A percentile compares a stretch with the other conserved stretches of the same genome.
Conservation (phyloP, 1,284 basidiomycete genomes). For the Earliella scabrosa region DNA sequence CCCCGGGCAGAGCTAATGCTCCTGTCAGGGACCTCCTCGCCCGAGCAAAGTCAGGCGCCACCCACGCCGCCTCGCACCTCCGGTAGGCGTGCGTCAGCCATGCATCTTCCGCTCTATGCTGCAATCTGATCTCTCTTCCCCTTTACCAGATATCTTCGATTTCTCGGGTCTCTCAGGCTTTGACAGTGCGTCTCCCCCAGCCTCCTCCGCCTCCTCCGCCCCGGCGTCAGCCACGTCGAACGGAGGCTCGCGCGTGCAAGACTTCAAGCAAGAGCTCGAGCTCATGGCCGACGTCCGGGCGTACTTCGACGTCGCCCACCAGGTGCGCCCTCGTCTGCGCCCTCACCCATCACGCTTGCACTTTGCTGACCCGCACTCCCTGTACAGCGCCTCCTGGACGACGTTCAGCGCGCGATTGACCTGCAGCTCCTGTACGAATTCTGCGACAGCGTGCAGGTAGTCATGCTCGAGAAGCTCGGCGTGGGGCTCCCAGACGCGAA, state of each 20-base stretch:
- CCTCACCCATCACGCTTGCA: neutral
- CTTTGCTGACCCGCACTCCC: too few relatives aligned
- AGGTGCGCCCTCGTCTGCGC: slow-evolving; percentile 31
- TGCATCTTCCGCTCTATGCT: too few relatives aligned
- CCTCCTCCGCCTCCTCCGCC: neutral
- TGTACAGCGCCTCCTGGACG: slow-evolving; percentile 51
- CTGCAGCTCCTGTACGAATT: slow-evolving; percentile 44
- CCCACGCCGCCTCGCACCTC: neutral
- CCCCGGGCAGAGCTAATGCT: too few relatives aligned
- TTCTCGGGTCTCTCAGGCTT: too few relatives aligned
- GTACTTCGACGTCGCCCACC: slow-evolving; percentile 52
- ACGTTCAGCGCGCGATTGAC: slow-evolving; percentile 48
- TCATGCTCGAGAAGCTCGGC: slow-evolving; percentile 42
- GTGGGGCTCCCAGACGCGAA: slow-evolving; percentile 39
- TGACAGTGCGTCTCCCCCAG: neutral
- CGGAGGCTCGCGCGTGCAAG: slow-evolving; percentile 27
- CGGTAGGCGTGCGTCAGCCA: too few relatives aligned
- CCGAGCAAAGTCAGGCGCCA: neutral
- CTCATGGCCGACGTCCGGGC: slow-evolving; percentile 54
- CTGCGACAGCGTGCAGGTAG: slow-evolving; percentile 38
- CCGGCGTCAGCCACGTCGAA: neutral
- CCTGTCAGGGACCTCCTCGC: neutral
- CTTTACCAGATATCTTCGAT: too few relatives aligned
- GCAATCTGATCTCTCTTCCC: too few relatives aligned
- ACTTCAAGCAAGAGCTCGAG: slow-evolving; percentile 48